Base-by-base conservation (phyloP, 2,329 filamentous ascomycete species). In the Exophiala sideris region DNA sequence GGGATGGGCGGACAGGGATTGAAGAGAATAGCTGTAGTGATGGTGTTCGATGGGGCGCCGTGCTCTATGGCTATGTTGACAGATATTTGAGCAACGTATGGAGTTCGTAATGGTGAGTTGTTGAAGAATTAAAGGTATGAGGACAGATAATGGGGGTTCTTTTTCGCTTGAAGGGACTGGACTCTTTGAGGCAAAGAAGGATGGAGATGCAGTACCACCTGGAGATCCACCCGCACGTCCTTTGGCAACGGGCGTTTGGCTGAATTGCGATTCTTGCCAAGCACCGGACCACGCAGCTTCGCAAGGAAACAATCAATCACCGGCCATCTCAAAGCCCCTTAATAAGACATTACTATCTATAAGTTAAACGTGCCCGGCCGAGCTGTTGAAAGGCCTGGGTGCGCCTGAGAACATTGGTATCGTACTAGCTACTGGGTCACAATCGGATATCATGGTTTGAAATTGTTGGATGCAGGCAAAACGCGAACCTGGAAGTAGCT, bases 141-240 rank as follows among this genome's bases (percentile, higher is more conserved):
- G 56, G 56, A 58, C 56, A 58, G 56, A 58, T 57, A 51, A 29
- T 29, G 24, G 24, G 51, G 48, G 40, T 45, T 48, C 32, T 46
- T 58, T 34, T 44, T 52, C 21, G 41, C 40, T 40, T 51, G 52
- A 44, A 40, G 44, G 48, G 45, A 21, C 21, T 11, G 41, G 21
- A 44, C 8, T 24, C 21, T 39, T 53, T 48, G 48, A 51, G 47
- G 53, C 32, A 44, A 29, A 11, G 41, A 24, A 24, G 35, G 41
- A 44, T 29, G 21, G 41, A 24, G 29, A 29, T 24, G 41, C 41
- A 44, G 41, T 29, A 29, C 24, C 41, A 20, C n/a, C 20, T 16
- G 21, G 41, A 44, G 41, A 44, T 29, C 41, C 41, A 44, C 41
- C n/a, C 18, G 8, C 21, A 24, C 11, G 21, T 10, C 29, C 41